Evolutionary conservation across 805 yeast species (phyloP), one percentile per base, ranked within the genome.

Genomic region (Danielozyma ontarioensis): DNA sequence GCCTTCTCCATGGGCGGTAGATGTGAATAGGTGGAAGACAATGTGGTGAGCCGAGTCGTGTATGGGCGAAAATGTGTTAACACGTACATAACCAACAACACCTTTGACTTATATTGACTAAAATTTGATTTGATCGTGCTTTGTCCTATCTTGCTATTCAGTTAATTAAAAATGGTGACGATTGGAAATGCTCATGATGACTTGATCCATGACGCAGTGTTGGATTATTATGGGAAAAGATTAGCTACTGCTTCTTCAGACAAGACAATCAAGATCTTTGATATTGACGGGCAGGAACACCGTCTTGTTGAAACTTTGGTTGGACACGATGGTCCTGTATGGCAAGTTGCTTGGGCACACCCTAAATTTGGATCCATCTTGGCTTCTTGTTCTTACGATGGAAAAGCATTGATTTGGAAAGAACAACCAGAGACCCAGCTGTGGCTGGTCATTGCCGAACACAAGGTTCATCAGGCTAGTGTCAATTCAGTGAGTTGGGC

Each of bases 301-400:
- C 82, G 74, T 53, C 69, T 88, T 32, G 72, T 83, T 13, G 96
- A 88, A 45, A 89, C 97, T 1, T 68, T 93, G 42, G 70, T 76
- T 31, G 97, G 95, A 25, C 98, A 93, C 59, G 96, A 88, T 42
- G 98, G 97, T 22, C 97, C 98, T 10, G 97, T 93, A 30, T 93
- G 98, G 98, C 96, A 90, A 64, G 95, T 88, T 14, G 78, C 86
- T 34, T 93, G 98, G 98, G 97, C 97, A 3, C 98, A 93, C 57
- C 98, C 98, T 21, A 90, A 90, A 59, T 93, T 90, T 54, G 98
- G 98, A 25, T 82, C 87, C 11, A 86, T 90, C 42, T 70, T 93
- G 44, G 98, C 98, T 1, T 83, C 95, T 17, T 86, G 95, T 48
- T 87, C 96, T 1, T 93, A 87, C 54, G 97, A 93, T 55, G 98